Percentiles rank a stretch among this genome's conserved stretches.
Conservation (phyloP, 2,329 filamentous ascomycete genomes). For the Claviceps pusilla region DNA sequence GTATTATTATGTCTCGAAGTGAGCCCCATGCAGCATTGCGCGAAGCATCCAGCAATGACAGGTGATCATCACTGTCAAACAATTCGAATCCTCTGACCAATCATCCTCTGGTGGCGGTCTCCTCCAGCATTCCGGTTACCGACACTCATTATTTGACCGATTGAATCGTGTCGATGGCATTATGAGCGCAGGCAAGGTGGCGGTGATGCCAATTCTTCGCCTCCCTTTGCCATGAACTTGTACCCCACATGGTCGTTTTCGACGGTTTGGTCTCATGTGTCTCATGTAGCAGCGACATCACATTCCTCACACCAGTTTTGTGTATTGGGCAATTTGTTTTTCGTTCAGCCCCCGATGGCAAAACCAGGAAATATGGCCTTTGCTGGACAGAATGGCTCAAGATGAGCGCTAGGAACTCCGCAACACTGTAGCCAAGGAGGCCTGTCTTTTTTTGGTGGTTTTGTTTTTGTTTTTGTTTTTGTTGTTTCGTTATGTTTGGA, state of each 20-base stretch:
- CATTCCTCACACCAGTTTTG: neutral
- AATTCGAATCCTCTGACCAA: neutral
- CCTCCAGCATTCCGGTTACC: neutral
- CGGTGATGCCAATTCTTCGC: too few species aligned
- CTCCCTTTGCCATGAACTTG: neutral
- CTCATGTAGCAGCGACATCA: neutral
- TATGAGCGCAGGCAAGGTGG: neutral
- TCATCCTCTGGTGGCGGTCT: neutral
- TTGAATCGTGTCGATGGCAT: neutral
- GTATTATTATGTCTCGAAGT: neutral
- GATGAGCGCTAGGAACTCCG: neutral
- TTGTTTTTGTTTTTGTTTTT: neutral
- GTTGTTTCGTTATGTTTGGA: neutral
- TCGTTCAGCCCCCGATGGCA: neutral
- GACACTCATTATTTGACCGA: too few species aligned
- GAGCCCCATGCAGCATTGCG: neutral
- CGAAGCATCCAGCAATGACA: neutral
- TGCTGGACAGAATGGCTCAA: neutral
- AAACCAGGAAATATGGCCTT: neutral
- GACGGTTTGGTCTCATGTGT: neutral
- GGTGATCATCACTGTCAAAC: neutral
- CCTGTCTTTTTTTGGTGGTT: neutral
- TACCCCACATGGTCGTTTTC: neutral
- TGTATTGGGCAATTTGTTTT: neutral
- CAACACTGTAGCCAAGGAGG: neutral